Conservation (phyloP, 2,329 filamentous ascomycete genomes). For the Claviceps digitariae region DNA sequence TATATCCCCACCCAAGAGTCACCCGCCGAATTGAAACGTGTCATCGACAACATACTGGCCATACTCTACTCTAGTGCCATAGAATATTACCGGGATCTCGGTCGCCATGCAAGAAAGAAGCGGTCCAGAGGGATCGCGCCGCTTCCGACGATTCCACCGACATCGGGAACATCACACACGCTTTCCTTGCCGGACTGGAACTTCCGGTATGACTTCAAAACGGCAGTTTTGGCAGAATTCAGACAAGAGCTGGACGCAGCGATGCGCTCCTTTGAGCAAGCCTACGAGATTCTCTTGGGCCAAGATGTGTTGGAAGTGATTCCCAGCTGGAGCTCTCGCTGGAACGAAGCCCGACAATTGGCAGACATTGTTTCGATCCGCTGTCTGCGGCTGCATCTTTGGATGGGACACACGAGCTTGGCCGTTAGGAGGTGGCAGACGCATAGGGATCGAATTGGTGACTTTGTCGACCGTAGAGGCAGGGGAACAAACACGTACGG, state of each 20-base stretch:
- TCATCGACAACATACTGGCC: conserved; percentile 58
- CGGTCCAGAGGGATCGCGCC: conserved; percentile 65
- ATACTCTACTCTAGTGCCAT: conserved; percentile 61
- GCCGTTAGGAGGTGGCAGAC: conserved; percentile 69
- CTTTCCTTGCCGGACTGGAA: conserved; percentile 83
- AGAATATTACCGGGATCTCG: conserved; percentile 88
- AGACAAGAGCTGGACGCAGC: conserved; percentile 85
- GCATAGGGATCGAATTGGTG: conserved; percentile 60
- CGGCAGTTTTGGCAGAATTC: conserved; percentile 82
- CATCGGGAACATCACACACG: conserved; percentile 70
- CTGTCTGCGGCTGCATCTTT: conserved; percentile 68
- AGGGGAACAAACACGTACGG: conserved; percentile 82
- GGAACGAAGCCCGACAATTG: conserved; percentile 82
- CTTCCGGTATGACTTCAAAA: conserved; percentile 88
- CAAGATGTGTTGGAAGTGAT: conserved; percentile 79
- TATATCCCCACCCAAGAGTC: conserved; percentile 66
- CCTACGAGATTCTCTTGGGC: conserved; percentile 71
- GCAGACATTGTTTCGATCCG: conserved; percentile 73
- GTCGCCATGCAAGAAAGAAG: conserved; percentile 85
- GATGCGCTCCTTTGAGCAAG: conserved; percentile 71
- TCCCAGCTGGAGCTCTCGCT: conserved; percentile 77
- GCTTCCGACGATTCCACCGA: conserved; percentile 70
- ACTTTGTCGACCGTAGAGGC: conserved; percentile 69
- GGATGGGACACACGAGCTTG: conserved; percentile 63
- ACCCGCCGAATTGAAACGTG: conserved; percentile 55